These are phyloP conservation scores for Brassica juncea DNA, from an alignment of 345 rosid species.

Conservation along the genomic window DNA sequence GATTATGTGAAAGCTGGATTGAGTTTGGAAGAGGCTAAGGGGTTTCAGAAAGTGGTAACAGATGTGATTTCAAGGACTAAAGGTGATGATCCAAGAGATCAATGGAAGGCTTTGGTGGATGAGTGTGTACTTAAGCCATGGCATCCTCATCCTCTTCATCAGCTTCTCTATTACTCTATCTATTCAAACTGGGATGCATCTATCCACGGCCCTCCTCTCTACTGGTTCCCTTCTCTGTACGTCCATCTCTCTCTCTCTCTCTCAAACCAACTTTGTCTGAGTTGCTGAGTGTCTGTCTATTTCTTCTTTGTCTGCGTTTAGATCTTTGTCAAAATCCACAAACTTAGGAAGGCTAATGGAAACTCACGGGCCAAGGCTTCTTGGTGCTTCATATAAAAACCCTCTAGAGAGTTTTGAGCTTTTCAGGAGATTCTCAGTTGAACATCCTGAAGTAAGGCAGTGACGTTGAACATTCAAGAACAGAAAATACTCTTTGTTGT, in stretches of 20 bases:
- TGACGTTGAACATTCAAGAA: background rate
- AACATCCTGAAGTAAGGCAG: slow-evolving; percentile 62
- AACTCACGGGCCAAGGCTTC: slow-evolving; percentile 59
- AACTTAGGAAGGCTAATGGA: slow-evolving; percentile 81
- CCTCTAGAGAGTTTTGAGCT: slow-evolving; percentile 69
- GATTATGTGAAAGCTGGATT: slow-evolving; percentile 62
- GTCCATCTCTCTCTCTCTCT: slow-evolving; percentile 7
- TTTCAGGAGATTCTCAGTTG: slow-evolving; percentile 60
- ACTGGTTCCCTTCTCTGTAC: slow-evolving; percentile 87
- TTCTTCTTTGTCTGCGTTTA: slow-evolving; percentile 30
- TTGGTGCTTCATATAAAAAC: slow-evolving; percentile 70
- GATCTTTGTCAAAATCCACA: slow-evolving; percentile 55
- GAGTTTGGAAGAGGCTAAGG: slow-evolving; percentile 45
- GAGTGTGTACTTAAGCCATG: slow-evolving; percentile 61
- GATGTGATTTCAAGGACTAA: slow-evolving; percentile 34
- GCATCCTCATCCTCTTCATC: slow-evolving; percentile 73
- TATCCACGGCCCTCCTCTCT: slow-evolving; percentile 69
- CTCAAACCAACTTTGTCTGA: slow-evolving; percentile 9
- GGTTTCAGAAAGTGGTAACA: slow-evolving; percentile 41
- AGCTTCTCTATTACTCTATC: slow-evolving; percentile 65
- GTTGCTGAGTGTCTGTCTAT: background rate
- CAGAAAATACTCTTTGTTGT: background rate
- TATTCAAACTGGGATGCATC: slow-evolving; percentile 72
- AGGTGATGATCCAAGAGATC: slow-evolving; percentile 51
- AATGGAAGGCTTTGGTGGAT: slow-evolving; percentile 61